These are phyloP conservation scores for Monosporascus sp. DNA, from an alignment of 2,329 filamentous ascomycete species.

Conservation along the genomic window DNA sequence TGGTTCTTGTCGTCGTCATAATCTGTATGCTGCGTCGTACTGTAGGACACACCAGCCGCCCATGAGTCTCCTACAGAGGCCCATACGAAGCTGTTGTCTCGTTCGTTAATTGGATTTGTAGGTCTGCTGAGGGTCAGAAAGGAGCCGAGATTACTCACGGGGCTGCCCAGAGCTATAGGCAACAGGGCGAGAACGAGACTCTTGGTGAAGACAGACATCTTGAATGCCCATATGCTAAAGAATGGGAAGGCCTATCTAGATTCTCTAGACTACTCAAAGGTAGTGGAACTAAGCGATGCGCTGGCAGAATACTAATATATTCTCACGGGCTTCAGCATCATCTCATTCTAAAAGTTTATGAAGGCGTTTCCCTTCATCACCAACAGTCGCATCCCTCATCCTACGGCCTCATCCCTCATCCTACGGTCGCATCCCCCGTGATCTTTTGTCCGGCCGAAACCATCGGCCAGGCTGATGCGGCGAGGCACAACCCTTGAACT, in stretches of 20 bases:
- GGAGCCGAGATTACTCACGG: not conserved
- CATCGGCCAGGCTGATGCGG: too few relatives aligned
- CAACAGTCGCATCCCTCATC: too few relatives aligned
- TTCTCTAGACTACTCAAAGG: too few relatives aligned
- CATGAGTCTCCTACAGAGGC: slow-evolving; percentile 8
- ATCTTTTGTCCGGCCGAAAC: too few relatives aligned
- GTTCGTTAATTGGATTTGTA: not conserved
- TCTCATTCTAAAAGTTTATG: too few relatives aligned
- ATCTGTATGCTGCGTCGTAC: slow-evolving; percentile 3
- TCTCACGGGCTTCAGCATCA: not conserved
- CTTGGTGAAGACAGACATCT: slow-evolving; percentile 1
- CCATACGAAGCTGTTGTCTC: slow-evolving; percentile 7
- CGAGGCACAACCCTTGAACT: too few relatives aligned
- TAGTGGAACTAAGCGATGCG: too few relatives aligned
- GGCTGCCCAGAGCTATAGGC: slow-evolving; percentile 3
- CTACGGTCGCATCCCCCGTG: too few relatives aligned
- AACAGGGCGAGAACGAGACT: not conserved
- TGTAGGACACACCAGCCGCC: slow-evolving; percentile 7
- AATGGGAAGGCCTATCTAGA: not conserved
- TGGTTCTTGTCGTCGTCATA: slow-evolving; percentile 8
- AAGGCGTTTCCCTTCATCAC: too few relatives aligned
- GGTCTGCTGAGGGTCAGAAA: too few relatives aligned
- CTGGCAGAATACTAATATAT: not conserved
- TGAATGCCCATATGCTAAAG: not conserved
- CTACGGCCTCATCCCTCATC: too few relatives aligned